Evolutionary conservation across 1,284 basidiomycete genomes (phyloP).

Genomic region (Ganoderma lingzhi): DNA sequence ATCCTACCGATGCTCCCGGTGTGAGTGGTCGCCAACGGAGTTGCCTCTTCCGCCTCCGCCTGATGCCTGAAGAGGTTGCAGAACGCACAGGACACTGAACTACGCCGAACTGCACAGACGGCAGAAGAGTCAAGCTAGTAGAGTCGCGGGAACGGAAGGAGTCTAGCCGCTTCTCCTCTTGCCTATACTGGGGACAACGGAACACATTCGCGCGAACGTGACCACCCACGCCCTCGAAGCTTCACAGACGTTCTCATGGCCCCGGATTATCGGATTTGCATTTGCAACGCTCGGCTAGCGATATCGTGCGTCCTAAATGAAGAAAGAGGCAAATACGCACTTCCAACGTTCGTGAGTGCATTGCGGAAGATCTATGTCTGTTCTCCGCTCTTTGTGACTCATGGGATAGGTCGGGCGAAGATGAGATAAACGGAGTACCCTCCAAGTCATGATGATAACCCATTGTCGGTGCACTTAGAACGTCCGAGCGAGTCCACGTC

Average conservation of each 20-base stretch:
- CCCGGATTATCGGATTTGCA: constrained; percentile 1
- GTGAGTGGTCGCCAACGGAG: not conserved
- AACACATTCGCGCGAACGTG: constrained; percentile 7
- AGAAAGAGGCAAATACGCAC: not conserved
- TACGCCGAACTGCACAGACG: not conserved
- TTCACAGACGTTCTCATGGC: constrained; percentile 1
- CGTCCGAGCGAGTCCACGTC: constrained; percentile 5
- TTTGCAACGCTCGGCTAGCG: not conserved
- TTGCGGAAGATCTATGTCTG: not conserved
- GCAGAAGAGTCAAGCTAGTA: not conserved
- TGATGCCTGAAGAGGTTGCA: not conserved
- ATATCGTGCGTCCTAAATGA: not conserved
- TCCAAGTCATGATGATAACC: not conserved
- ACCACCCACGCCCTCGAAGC: not conserved
- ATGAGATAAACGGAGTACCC: not conserved
- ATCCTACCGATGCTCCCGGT: not conserved
- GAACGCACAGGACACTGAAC: not conserved
- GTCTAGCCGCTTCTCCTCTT: constrained; percentile 1
- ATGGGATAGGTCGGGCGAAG: not conserved
- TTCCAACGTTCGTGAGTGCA: not conserved
- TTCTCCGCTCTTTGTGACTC: not conserved
- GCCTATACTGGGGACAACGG: constrained; percentile 1
- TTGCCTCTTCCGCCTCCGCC: not conserved
- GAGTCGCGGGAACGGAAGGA: constrained; percentile 4
- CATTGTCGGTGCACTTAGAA: not conserved